Conservation (phyloP, 805 yeast species). For the Nakazawaea peltata region DNA sequence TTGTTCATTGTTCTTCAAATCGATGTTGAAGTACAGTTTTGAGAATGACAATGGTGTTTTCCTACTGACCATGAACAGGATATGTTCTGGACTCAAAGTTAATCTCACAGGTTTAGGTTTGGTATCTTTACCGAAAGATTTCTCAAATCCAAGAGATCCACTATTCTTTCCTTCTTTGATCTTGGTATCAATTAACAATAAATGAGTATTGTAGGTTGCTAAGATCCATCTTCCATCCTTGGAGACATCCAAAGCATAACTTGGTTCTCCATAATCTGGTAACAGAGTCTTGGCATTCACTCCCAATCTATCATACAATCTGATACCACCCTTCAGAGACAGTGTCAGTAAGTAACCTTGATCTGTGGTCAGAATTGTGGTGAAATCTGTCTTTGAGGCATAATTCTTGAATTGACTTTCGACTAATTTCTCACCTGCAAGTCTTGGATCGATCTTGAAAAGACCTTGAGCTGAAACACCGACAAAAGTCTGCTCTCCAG, state of each 20-base stretch:
- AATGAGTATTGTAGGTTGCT: slow-evolving; percentile 69
- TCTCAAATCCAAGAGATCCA: slow-evolving; percentile 55
- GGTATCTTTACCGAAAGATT: slow-evolving; percentile 52
- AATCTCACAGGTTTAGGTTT: slow-evolving; percentile 67
- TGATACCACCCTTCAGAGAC: slow-evolving; percentile 64
- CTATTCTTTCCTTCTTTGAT: slow-evolving; percentile 54
- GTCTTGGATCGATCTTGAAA: slow-evolving; percentile 77
- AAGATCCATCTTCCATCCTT: slow-evolving; percentile 77
- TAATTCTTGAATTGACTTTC: slow-evolving; percentile 46
- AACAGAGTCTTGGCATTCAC: slow-evolving; percentile 67
- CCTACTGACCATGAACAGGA: slow-evolving; percentile 48
- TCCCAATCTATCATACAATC: slow-evolving; percentile 68
- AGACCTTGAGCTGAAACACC: slow-evolving; percentile 62
- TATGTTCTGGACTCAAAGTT: slow-evolving; percentile 64
- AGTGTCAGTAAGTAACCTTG: slow-evolving; percentile 73
- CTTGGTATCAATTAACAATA: slow-evolving; percentile 60
- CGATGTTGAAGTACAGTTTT: slow-evolving; percentile 71
- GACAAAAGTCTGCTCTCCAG: slow-evolving; percentile 64
- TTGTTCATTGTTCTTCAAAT: slow-evolving; percentile 54
- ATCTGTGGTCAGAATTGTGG: slow-evolving; percentile 62
- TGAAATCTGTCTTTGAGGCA: slow-evolving; percentile 47
- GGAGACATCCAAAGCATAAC: slow-evolving; percentile 60
- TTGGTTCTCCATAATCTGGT: slow-evolving; percentile 78
- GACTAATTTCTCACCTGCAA: slow-evolving; percentile 50
- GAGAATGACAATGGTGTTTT: slow-evolving; percentile 50